Evolutionary conservation across 2,329 filamentous ascomycete genomes (phyloP).

Genomic region (Botrytis medusae): DNA sequence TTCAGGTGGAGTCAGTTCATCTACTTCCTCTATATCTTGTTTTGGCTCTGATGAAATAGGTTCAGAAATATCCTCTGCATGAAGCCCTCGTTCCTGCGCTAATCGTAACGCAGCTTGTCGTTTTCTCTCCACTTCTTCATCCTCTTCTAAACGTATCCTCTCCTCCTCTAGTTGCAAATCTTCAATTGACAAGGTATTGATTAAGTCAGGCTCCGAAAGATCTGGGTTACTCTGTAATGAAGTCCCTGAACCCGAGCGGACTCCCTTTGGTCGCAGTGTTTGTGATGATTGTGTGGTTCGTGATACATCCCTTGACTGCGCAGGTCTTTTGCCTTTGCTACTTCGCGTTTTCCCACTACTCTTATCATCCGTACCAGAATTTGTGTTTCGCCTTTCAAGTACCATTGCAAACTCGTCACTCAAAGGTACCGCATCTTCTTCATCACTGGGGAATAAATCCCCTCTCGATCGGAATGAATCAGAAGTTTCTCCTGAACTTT

Average conservation of each 20-base stretch:
- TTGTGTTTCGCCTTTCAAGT: slow-evolving; percentile 68
- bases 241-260: slow-evolving; percentile 30
- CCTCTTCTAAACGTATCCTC: slow-evolving; percentile 47
- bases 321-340: slow-evolving; percentile 57
- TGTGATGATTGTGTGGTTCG: slow-evolving; percentile 44
- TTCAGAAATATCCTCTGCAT: slow-evolving; percentile 38
- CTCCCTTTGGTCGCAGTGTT: slow-evolving; percentile 28
- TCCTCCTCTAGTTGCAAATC: slow-evolving; percentile 56
- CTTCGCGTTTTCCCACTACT: slow-evolving; percentile 65
- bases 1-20: slow-evolving; percentile 17
- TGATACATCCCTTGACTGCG: slow-evolving; percentile 52
- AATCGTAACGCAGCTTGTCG: slow-evolving; percentile 53
- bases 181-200: slow-evolving; percentile 48
- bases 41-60: slow-evolving; percentile 30
- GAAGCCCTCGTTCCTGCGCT: slow-evolving; percentile 51
- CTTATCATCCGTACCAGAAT: slow-evolving; percentile 61
- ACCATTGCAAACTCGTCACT: slow-evolving; percentile 90
- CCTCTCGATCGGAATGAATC: slow-evolving; percentile 86
- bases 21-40: slow-evolving; percentile 19
- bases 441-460: slow-evolving; percentile 87
- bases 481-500: slow-evolving; percentile 75
- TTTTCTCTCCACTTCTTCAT: slow-evolving; percentile 53
- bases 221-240: slow-evolving; percentile 40
- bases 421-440: slow-evolving; percentile 82
- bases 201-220: slow-evolving; percentile 41